Base-by-base conservation (phyloP, 1,139 yeast genomes). In the Arxiozyma telluris region DNA sequence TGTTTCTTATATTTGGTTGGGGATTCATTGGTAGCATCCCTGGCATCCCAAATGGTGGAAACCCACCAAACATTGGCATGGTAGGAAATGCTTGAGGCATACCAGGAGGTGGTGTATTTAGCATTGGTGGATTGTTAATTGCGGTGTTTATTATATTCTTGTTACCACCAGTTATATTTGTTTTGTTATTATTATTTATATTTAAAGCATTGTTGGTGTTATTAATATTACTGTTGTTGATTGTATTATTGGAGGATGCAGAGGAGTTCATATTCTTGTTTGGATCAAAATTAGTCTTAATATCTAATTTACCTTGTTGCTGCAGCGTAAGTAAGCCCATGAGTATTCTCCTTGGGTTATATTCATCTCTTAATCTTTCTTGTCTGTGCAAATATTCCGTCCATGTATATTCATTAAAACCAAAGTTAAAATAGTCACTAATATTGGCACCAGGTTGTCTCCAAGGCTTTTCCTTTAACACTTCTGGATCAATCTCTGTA, bases 391-490 rank as follows among this genome's bases (percentile, higher is more conserved):
- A 84, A 71, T 93, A 93, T 23, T 94, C 91, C 52, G 87, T 83
- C 99, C 99, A 93, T 18, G 97, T 87, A 59, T 87, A 80, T 71
- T 93, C 99, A 68, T 94, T 96, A 67, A 93, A 93, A 1, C 98
- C 98, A 64, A 84, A 93, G 71, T 93, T 93, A 75, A 93, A 93
- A 69, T 90, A 93, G 70, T 93, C 98, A 2, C 96, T 81, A 47
- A 88, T 75, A 70, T 93, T 97, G 3, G 96, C 96, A 51, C 97
- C 97, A 0, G 98, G 98, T 60, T 87, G 84, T 65, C 98, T 79
- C 99, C 99, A 93, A 2, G 98, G 98, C 72, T 94, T 94, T 59
- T 89, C 95, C 60, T 88, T 90, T 49, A 91, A 73, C 51, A 83
- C 85, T 59, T 87, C 95, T 21, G 91, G 76, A 59, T 88, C 86